Conservation (phyloP, 495 filamentous ascomycete genomes). For the Lasiosphaeriaceae sp. region DNA sequence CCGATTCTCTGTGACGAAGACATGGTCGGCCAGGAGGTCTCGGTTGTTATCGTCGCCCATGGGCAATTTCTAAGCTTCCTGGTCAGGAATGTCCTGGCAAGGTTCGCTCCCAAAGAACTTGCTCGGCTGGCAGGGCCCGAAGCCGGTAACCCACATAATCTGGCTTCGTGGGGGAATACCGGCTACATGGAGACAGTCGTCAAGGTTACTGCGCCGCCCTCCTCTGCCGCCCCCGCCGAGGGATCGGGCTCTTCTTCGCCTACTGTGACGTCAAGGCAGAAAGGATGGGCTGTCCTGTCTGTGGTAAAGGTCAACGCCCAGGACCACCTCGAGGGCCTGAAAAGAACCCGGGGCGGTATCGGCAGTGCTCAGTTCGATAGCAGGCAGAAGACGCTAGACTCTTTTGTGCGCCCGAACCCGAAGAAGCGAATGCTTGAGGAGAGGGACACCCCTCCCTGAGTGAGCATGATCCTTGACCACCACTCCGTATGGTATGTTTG, state of each 20-base stretch:
- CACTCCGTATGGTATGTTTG: too few species aligned
- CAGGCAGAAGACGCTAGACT: conserved; percentile 66
- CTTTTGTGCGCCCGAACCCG: conserved; percentile 57
- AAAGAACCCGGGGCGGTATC: conserved; percentile 72
- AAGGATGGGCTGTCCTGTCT: conserved; percentile 19
- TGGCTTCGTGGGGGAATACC: conserved; percentile 40
- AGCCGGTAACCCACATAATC: conserved; percentile 15
- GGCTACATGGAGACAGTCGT: conserved; percentile 31
- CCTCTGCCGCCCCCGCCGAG: not conserved
- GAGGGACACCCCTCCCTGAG: not conserved
- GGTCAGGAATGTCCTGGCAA: conserved; percentile 55
- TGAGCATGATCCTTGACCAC: not conserved
- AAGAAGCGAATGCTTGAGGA: conserved; percentile 45
- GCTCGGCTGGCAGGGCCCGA: not conserved
- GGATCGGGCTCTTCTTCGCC: not conserved
- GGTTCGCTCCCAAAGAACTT: conserved; percentile 19
- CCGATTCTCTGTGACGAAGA: conserved; percentile 44
- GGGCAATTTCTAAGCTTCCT: conserved; percentile 71
- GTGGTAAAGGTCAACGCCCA: conserved; percentile 59
- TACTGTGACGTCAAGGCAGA: conserved; percentile 1
- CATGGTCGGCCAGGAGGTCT: conserved; percentile 3
- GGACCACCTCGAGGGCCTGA: conserved; percentile 66
- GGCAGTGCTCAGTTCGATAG: conserved; percentile 70
- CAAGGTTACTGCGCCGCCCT: not conserved
- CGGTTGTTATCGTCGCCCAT: conserved; percentile 65